Evolutionary conservation across 805 yeast genomes (phyloP).

Genomic region (Yamadazyma nakazawae): DNA sequence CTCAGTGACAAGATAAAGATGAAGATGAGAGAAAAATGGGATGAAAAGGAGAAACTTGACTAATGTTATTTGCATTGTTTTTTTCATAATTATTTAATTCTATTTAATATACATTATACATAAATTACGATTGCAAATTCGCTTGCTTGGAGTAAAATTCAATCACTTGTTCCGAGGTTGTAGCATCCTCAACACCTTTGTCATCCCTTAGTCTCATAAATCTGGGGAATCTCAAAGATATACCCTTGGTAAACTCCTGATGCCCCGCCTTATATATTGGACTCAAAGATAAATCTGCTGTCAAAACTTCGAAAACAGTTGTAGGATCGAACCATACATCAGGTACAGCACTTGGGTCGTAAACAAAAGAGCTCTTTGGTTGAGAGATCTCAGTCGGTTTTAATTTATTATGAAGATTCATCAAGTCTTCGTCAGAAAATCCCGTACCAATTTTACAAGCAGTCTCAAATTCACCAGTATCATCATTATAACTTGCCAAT

Average conservation of each 20-base stretch:
- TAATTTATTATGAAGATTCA: constrained; percentile 54
- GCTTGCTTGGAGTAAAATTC: constrained; percentile 81
- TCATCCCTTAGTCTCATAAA: constrained; percentile 83
- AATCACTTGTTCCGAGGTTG: constrained; percentile 76
- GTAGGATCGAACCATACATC: constrained; percentile 96
- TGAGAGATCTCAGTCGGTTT: constrained; percentile 60
- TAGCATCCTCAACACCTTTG: constrained; percentile 81
- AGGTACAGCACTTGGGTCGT: constrained; percentile 70
- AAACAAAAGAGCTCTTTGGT: constrained; percentile 68
- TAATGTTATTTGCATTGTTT: neutral
- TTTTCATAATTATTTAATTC: neutral
- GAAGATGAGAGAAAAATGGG: constrained; percentile 36
- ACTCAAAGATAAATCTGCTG: constrained; percentile 86
- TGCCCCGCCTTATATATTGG: constrained; percentile 88
- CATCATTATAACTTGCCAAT: constrained; percentile 85
- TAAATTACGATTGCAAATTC: constrained; percentile 21
- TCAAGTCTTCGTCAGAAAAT: constrained; percentile 78
- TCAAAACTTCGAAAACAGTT: constrained; percentile 77
- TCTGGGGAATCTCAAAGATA: constrained; percentile 85
- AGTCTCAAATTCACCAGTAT: constrained; percentile 89
- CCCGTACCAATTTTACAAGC: constrained; percentile 98
- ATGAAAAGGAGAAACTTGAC: constrained; percentile 10
- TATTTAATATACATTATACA: constrained; percentile 1
- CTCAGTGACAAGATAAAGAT: constrained; percentile 34
- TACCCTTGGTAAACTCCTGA: constrained; percentile 70